Percentiles rank a stretch among this genome's conserved stretches.
Conservation (phyloP, 495 filamentous ascomycete genomes). For the Tuber microsphaerosporum region DNA sequence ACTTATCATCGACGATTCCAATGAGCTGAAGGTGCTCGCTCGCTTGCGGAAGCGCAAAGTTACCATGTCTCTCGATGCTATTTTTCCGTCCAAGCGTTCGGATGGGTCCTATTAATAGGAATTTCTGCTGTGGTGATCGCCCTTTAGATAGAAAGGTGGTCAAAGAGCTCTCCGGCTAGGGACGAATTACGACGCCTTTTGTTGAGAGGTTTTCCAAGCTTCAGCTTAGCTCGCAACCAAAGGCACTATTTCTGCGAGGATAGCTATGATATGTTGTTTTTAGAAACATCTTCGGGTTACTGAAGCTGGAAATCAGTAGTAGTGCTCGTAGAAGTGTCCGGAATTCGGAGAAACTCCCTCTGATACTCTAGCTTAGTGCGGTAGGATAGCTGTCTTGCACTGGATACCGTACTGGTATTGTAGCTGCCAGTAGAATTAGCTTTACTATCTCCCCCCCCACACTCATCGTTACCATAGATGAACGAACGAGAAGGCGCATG, state of each 20-base stretch:
- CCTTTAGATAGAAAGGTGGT: background rate
- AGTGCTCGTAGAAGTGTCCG: background rate
- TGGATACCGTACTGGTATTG: background rate
- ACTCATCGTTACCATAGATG: background rate
- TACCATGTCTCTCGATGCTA: background rate
- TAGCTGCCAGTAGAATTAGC: background rate
- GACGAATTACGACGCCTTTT: background rate
- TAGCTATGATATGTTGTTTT: background rate
- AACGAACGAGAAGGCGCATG: background rate
- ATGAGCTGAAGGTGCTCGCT: background rate
- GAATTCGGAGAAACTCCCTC: background rate
- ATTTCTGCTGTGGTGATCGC: background rate
- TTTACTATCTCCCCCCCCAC: background rate
- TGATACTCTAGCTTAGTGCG: too few species aligned
- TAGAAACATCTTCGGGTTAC: background rate
- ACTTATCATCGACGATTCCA: background rate
- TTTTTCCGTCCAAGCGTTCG: background rate
- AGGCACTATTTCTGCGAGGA: background rate
- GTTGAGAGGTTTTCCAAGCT: background rate
- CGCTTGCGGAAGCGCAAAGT: background rate
- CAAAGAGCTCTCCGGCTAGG: background rate
- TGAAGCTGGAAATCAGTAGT: background rate
- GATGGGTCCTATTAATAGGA: background rate
- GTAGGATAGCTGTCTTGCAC: background rate
- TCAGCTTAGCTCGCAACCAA: background rate